Conservation (phyloP, 2,329 filamentous ascomycete species). For the Incumbomyces lentus region DNA sequence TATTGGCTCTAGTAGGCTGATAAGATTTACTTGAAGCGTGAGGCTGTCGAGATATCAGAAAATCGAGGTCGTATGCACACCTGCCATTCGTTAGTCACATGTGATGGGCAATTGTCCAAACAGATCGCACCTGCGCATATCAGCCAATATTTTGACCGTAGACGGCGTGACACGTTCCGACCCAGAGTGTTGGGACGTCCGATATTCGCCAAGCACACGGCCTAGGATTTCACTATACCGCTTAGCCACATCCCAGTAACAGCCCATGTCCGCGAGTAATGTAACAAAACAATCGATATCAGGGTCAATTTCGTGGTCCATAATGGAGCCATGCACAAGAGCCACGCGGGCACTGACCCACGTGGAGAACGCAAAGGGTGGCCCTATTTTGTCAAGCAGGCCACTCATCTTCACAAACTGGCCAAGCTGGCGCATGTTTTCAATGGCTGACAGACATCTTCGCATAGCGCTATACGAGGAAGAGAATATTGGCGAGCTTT, state of each 20-base stretch:
- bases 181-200: conserved; percentile 56
- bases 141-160: conserved; percentile 73
- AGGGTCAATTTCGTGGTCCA: conserved; percentile 53
- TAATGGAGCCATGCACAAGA: conserved; percentile 70
- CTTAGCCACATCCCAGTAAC: conserved; percentile 75
- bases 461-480: conserved; percentile 75
- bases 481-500: conserved; percentile 77
- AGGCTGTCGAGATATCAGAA: conserved; percentile 75
- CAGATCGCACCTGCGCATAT: conserved; percentile 81
- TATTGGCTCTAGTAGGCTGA: conserved; percentile 46
- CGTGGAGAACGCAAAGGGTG: conserved; percentile 80
- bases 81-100: conserved; percentile 4
- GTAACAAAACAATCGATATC: conserved; percentile 76
- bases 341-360: conserved; percentile 74
- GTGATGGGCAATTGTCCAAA: conserved; percentile 26
- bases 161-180: conserved; percentile 66
- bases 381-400: conserved; percentile 70
- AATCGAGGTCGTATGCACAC: conserved; percentile 57
- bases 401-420: conserved; percentile 67
- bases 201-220: conserved; percentile 76
- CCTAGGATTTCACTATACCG: conserved; percentile 71
- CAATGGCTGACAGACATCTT: conserved; percentile 70
- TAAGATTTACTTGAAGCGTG: conserved; percentile 18
- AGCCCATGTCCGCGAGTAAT: conserved; percentile 68
- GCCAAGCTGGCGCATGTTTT: conserved; percentile 68